Percentiles rank a stretch among this genome's conserved stretches.
Conservation (phyloP, 352 stramenopile genomes). For the Pythium grandisporangium region DNA sequence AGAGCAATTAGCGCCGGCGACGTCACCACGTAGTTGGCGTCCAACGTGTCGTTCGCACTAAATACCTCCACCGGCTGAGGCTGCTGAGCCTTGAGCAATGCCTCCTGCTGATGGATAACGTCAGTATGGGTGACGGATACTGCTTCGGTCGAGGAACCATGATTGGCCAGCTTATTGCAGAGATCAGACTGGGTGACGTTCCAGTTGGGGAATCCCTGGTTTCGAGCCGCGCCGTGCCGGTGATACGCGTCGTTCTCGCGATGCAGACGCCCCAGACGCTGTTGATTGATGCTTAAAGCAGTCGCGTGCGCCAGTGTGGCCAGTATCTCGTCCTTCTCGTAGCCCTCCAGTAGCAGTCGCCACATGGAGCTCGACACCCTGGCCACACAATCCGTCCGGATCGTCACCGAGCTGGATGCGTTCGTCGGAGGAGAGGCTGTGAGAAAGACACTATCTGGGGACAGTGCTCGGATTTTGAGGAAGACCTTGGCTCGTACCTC, state of each 20-base stretch:
- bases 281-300: neutral
- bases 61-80: slow-evolving; percentile 32
- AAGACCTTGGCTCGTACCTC: slow-evolving; percentile 36
- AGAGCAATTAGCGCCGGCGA: slow-evolving; percentile 27
- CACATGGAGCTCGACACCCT: slow-evolving; percentile 32
- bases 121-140: too few relatives aligned
- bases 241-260: slow-evolving; percentile 43
- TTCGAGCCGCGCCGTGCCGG: slow-evolving; percentile 33
- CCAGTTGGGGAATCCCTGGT: slow-evolving; percentile 48
- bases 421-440: slow-evolving; percentile 8
- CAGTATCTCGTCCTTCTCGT: neutral
- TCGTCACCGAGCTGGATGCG: slow-evolving; percentile 4
- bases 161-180: too few relatives aligned
- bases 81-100: neutral
- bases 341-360: too few relatives aligned
- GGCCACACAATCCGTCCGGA: slow-evolving; percentile 17
- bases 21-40: slow-evolving; percentile 65
- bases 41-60: slow-evolving; percentile 38
- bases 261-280: slow-evolving; percentile 32
- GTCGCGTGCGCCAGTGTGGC: neutral
- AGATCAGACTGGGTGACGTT: slow-evolving; percentile 18
- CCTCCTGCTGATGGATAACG: slow-evolving; percentile 9
- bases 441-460: slow-evolving; percentile 19
- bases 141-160: too few relatives aligned
- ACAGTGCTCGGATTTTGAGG: slow-evolving; percentile 30